Conservation (phyloP, 2,329 filamentous ascomycete species). For the Claviceps paspali region DNA sequence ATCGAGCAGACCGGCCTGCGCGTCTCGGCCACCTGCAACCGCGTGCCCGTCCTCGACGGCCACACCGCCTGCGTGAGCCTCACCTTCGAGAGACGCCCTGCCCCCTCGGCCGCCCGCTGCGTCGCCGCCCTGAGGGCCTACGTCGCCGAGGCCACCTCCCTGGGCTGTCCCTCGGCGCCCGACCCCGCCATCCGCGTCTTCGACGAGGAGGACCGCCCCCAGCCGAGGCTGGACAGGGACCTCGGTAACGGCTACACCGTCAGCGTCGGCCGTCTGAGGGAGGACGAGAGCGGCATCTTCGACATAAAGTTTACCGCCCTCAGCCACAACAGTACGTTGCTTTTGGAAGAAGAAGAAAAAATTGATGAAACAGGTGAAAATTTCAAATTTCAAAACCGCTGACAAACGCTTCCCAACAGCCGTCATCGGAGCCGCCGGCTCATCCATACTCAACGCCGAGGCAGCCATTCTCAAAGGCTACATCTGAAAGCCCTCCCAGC, state of each 20-base stretch:
- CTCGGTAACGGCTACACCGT: conserved; percentile 77
- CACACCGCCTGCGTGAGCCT: conserved; percentile 91
- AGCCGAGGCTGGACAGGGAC: conserved; percentile 80
- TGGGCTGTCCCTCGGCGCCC: conserved; percentile 82
- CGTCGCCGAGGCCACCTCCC: conserved; percentile 61
- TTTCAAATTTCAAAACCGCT: background rate
- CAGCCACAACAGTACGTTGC: conserved; percentile 55
- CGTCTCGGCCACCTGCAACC: conserved; percentile 79
- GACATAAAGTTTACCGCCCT: conserved; percentile 91
- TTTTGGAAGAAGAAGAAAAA: too few relatives aligned
- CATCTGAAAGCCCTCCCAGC: too few relatives aligned
- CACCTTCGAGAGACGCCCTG: conserved; percentile 59
- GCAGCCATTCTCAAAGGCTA: conserved; percentile 82
- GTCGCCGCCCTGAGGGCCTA: conserved; percentile 69
- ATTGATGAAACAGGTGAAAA: too few relatives aligned
- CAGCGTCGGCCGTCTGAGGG: conserved; percentile 72
- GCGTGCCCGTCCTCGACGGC: conserved; percentile 87
- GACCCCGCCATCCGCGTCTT: conserved; percentile 70
- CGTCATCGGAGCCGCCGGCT: conserved; percentile 90
- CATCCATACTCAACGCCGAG: conserved; percentile 87
- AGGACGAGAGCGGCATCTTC: conserved; percentile 79
- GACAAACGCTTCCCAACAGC: conserved; percentile 25
- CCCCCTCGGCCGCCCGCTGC: conserved; percentile 61
- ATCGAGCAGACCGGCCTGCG: conserved; percentile 58
- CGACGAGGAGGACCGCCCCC: conserved; percentile 78